These are phyloP conservation scores for Phytophthora pluvialis DNA, from an alignment of 352 stramenopile genomes.

Conservation along the genomic window DNA sequence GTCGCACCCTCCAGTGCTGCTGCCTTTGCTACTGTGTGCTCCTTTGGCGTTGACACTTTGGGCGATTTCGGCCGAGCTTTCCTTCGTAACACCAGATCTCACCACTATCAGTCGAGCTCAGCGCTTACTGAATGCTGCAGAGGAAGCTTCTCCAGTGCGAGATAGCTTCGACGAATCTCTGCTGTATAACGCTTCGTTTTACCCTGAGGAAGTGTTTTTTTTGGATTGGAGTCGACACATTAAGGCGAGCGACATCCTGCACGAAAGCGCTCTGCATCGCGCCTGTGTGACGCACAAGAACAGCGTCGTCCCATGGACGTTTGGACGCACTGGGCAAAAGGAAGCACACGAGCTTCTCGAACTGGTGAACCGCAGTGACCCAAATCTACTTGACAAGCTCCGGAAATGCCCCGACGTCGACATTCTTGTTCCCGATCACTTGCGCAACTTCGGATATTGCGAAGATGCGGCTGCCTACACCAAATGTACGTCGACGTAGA, in stretches of 20 bases:
- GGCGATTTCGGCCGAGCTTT: conserved; percentile 23
- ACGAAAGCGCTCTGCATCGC: conserved; percentile 45
- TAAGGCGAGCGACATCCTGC: conserved; percentile 38
- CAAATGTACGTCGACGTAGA: conserved; percentile 52
- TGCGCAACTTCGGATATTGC: conserved; percentile 72
- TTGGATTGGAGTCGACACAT: conserved; percentile 39
- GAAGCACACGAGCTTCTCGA: conserved; percentile 6
- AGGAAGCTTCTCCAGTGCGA: conserved; percentile 19
- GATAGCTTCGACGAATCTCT: conserved; percentile 14
- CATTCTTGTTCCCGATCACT: conserved; percentile 55
- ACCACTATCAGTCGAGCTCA: conserved; percentile 12
- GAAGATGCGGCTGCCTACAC: conserved; percentile 69
- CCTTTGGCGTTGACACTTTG: conserved; percentile 22
- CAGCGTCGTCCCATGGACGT: conserved; percentile 49
- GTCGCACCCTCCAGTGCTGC: conserved; percentile 6
- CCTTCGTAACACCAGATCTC: conserved; percentile 10
- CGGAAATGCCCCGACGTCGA: conserved; percentile 64
- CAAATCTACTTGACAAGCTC: conserved; percentile 50
- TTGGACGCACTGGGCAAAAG: conserved; percentile 24
- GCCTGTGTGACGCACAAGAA: conserved; percentile 50
- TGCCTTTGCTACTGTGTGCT: conserved; percentile 23
- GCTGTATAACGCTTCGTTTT: conserved; percentile 40
- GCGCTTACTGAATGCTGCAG: conserved; percentile 26
- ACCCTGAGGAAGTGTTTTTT: conserved; percentile 39
- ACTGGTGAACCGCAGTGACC: conserved; percentile 38